Evolutionary conservation across 805 yeast genomes (phyloP).

Genomic region (Starmerella ratchasimensis): DNA sequence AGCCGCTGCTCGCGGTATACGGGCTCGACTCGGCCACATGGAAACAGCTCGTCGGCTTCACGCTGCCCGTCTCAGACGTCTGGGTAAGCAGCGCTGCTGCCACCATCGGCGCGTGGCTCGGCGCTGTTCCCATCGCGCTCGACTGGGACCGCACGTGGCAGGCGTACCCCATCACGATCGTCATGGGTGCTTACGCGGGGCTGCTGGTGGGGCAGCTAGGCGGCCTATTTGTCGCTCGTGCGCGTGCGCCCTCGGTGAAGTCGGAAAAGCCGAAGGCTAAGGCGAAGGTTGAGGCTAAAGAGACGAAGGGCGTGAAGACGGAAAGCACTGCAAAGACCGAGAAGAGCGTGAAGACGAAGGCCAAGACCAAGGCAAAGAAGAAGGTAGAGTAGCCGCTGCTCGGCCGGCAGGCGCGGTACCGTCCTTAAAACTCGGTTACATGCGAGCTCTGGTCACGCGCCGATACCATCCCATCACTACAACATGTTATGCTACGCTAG

Average conservation of each 20-base stretch:
- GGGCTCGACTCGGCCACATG: slow-evolving; percentile 38
- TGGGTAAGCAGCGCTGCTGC: slow-evolving; percentile 32
- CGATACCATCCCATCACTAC: no score
- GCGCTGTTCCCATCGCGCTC: slow-evolving; percentile 83
- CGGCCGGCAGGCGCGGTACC: no score
- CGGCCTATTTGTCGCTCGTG: not conserved
- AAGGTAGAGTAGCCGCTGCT: no score
- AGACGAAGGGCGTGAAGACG: no score
- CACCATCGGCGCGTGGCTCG: slow-evolving; percentile 72
- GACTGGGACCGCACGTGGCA: slow-evolving; percentile 99
- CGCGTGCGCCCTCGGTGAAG: not conserved
- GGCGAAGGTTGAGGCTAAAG: no score
- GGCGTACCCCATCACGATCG: slow-evolving; percentile 80
- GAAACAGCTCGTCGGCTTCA: slow-evolving; percentile 26
- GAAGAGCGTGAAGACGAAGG: slow-evolving; percentile 1
- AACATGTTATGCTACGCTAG: no score
- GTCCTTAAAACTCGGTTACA: no score
- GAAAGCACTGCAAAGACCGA: not conserved
- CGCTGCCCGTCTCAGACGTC: slow-evolving; percentile 23
- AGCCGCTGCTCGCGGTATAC: slow-evolving; percentile 47
- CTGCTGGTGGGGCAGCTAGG: slow-evolving; percentile 28
- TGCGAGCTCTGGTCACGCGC: no score
- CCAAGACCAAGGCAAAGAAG: slow-evolving; percentile 1
- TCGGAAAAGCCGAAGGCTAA: not conserved
- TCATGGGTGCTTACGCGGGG: slow-evolving; percentile 66